Evolutionary conservation across 2,329 filamentous ascomycete genomes (phyloP).

Genomic region (Penicillium oxalicum): DNA sequence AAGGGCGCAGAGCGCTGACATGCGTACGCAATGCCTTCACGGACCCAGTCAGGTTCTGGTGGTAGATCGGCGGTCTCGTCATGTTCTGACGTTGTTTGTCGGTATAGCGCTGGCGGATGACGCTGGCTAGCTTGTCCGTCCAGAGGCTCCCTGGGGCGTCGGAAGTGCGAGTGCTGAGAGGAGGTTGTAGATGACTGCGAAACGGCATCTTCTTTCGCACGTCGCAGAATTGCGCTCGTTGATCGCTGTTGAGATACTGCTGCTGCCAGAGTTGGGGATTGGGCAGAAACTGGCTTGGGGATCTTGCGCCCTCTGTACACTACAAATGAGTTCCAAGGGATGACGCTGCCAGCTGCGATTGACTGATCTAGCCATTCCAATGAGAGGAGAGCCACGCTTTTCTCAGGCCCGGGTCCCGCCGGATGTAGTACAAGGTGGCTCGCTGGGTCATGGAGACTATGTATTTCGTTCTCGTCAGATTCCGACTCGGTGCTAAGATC

Average conservation of each 20-base stretch:
- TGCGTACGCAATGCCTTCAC: slow-evolving; percentile 61
- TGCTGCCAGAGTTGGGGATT: not conserved
- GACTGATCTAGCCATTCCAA: slow-evolving; percentile 51
- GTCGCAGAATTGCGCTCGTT: slow-evolving; percentile 43
- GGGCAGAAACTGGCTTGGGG: slow-evolving; percentile 20
- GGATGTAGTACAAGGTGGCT: slow-evolving; percentile 8
- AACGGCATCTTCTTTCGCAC: slow-evolving; percentile 48
- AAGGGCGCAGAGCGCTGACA: slow-evolving; percentile 72
- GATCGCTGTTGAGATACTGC: slow-evolving; percentile 1
- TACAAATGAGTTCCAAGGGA: slow-evolving; percentile 46
- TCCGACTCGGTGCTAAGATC: slow-evolving; percentile 31
- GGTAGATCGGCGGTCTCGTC: slow-evolving; percentile 57
- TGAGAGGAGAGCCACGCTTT: slow-evolving; percentile 46
- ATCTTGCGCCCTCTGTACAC: slow-evolving; percentile 48
- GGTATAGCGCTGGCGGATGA: slow-evolving; percentile 48
- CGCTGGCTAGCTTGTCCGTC: slow-evolving; percentile 19
- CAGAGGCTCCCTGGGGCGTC: slow-evolving; percentile 20
- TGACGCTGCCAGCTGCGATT: slow-evolving; percentile 34
- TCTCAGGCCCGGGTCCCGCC: slow-evolving; percentile 8
- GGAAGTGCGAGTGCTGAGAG: slow-evolving; percentile 11
- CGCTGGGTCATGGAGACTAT: slow-evolving; percentile 9
- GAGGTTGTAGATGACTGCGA: slow-evolving; percentile 9
- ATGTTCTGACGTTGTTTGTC: slow-evolving; percentile 72
- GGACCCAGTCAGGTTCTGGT: slow-evolving; percentile 63
- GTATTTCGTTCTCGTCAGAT: slow-evolving; percentile 18